phyloP scores from a whole-genome alignment of 2,329 filamentous ascomycete species.

The Aureobasidium lini region DNA sequence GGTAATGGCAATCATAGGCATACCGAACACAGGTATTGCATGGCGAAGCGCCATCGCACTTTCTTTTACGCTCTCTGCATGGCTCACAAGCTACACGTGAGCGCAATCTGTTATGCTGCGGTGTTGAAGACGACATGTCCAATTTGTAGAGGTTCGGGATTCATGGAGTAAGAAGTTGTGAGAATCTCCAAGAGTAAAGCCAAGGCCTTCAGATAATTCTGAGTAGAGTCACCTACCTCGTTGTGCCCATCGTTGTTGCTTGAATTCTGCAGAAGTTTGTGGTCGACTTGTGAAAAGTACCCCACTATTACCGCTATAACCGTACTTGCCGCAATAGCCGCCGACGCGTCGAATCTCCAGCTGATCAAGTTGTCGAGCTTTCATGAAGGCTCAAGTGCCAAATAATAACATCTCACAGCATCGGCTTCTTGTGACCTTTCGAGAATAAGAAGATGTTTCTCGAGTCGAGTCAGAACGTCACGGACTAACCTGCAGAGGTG shows the following conservation, averaged over 20 bases:
- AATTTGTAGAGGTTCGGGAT: background rate
- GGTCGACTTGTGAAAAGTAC: background rate
- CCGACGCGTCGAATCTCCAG: no score
- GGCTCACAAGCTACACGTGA: slow-evolving; percentile 30
- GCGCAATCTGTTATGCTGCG: slow-evolving; percentile 5
- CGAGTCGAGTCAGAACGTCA: no score
- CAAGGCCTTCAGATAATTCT: background rate
- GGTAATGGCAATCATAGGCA: slow-evolving; percentile 47
- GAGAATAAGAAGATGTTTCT: no score
- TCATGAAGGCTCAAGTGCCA: background rate
- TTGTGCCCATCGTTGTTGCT: background rate
- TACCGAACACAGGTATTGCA: slow-evolving; percentile 48
- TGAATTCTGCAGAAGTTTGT: background rate
- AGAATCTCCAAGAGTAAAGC: background rate
- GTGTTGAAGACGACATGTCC: background rate
- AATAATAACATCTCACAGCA: no score
- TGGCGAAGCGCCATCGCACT: slow-evolving; percentile 47
- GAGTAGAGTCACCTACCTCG: background rate
- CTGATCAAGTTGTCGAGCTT: background rate
- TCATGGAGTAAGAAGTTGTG: no score
- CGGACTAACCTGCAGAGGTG: no score
- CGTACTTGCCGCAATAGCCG: background rate
- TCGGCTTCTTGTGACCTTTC: no score
- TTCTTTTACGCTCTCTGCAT: slow-evolving; percentile 49
- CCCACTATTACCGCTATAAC: background rate